phyloP scores from a whole-genome alignment of 176 grass and related monocot species.

The Alloteropsis semialata region DNA sequence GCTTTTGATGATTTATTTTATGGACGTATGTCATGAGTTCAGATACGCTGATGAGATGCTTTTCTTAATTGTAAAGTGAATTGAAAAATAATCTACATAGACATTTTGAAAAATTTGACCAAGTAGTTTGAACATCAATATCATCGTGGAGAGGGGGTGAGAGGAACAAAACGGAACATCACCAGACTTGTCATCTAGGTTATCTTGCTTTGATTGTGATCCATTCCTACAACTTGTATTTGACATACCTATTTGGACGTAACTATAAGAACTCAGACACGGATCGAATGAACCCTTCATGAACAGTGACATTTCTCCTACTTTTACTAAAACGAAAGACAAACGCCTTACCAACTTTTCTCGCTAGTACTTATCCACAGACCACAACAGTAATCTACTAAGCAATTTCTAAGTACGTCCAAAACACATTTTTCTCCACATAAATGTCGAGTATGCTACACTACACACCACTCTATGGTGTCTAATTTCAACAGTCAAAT shows the following conservation, averaged over 20 bases:
- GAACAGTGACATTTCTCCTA: constrained; percentile 8
- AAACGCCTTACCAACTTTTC: neutral
- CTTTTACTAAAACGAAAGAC: neutral
- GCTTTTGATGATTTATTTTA: neutral
- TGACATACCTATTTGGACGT: constrained; percentile 7
- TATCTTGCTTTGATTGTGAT: constrained; percentile 23
- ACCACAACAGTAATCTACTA: too few species aligned
- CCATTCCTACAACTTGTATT: constrained; percentile 16
- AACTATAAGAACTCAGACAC: neutral
- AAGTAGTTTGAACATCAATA: constrained; percentile 31
- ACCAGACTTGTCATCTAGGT: constrained; percentile 13
- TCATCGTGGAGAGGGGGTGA: neutral
- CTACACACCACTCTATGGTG: neutral
- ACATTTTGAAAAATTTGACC: neutral
- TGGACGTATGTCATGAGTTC: neutral
- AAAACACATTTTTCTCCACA: neutral
- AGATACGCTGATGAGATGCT: neutral
- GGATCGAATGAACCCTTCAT: neutral
- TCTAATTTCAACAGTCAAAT: neutral
- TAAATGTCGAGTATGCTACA: neutral
- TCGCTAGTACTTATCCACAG: neutral
- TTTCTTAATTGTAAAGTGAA: neutral
- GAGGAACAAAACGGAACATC: constrained; percentile 3
- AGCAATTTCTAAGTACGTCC: neutral
- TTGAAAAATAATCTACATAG: neutral